Evolutionary conservation across 768 basidiomycete species (phyloP).

Genomic region (Pisolithus marmoratus): DNA sequence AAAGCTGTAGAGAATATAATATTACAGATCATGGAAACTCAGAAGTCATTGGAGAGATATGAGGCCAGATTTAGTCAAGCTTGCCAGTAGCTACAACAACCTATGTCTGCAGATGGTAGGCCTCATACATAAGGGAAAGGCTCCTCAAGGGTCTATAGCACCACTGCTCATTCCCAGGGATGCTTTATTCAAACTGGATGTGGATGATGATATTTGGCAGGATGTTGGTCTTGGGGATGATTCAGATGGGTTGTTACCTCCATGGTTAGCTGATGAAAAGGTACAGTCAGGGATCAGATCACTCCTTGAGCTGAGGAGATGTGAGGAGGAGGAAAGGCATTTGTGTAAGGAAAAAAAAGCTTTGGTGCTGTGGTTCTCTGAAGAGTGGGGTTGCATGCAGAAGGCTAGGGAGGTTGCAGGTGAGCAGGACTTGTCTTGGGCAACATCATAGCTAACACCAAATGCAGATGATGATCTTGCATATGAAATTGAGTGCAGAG

Average conservation of each 20-base stretch:
- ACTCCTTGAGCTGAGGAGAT: constrained; percentile 16
- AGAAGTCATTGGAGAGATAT: not conserved
- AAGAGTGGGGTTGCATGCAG: constrained; percentile 17
- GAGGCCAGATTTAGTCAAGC: constrained; percentile 9
- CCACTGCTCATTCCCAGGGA: constrained; percentile 18
- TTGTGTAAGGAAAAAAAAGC: constrained; percentile 11
- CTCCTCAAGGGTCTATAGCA: constrained; percentile 16
- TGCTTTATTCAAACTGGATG: constrained; percentile 27
- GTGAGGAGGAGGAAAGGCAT: constrained; percentile 21
- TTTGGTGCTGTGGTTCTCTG: constrained; percentile 22
- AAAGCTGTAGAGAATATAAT: not conserved
- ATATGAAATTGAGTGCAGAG: not conserved
- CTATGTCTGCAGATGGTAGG: constrained; percentile 17
- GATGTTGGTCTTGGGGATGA: constrained; percentile 26
- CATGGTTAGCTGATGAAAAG: constrained; percentile 14
- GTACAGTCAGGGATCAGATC: constrained; percentile 11
- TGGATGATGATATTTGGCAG: constrained; percentile 34
- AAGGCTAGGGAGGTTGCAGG: constrained; percentile 3
- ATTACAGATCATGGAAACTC: not conserved
- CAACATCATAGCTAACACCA: not conserved
- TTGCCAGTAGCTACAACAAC: constrained; percentile 25
- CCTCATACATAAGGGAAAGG: constrained; percentile 13
- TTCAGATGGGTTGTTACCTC: constrained; percentile 1
- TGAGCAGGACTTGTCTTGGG: not conserved
- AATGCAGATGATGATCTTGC: not conserved